Base-by-base conservation (phyloP, 2,329 filamentous ascomycete species). In the Ambrosiella beaveri region DNA sequence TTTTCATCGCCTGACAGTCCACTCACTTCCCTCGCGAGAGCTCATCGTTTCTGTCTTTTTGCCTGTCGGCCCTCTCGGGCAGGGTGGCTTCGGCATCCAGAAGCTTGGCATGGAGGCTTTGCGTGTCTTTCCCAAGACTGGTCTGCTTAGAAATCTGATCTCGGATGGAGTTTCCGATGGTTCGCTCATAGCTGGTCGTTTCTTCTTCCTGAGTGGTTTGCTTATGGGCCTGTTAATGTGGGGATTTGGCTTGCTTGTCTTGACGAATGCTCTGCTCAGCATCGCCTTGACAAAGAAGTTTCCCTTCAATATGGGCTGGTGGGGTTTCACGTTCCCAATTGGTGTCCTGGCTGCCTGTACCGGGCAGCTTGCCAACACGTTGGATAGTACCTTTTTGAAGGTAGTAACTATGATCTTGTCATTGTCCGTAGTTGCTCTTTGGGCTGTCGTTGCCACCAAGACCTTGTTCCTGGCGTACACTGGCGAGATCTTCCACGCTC, bases 31-130 rank as follows among this genome's bases (percentile, higher is more conserved):
- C 0, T 77, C 81, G 1, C 74, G 77, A 52, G 84, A 85, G 64
- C 78, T 81, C 57, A 81, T 86, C 49, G 81, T 86, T 7, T 83
- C 78, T 1, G 77, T 80, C 3, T 84, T 86, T 63, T 69, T 87
- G 0, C 83, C 84, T 0, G 71, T 86, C 0, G 82, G 84, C 0
- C 82, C 83, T 0, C 69, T 85, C 0, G 82, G 82, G 0, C 80
- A 84, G 66, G 83, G 82, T n/a, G 81, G 79, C 1, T 86, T 78
- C 65, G 77, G 72, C 54, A 74, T 75, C 45, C 71, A 77, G 66
- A 73, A 78, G 62, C 68, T 74, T 2, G 78, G 77, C 4, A 71
- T 72, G 50, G 72, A 75, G 3, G 74, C 77, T 3, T 63, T 74
- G 50, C 63, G 65, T 3, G 58, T 74, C 1, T 65, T 75, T 15